Base-by-base conservation (phyloP, 805 yeast genomes). In the Tanozyma kutaoensis region DNA sequence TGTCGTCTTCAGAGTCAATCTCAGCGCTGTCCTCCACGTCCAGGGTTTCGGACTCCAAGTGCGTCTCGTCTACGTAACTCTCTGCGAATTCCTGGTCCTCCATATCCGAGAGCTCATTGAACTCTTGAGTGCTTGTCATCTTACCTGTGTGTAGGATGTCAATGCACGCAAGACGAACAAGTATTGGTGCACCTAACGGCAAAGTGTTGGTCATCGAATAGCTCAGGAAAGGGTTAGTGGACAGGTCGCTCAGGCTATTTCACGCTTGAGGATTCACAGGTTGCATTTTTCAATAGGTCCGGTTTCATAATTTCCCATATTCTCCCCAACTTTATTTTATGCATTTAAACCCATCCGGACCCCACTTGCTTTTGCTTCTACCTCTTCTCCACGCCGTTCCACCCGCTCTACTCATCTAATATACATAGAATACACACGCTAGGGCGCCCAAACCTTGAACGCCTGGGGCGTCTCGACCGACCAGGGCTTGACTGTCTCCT, bases 361-460 rank as follows among this genome's bases (percentile, higher is more conserved):
- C 3, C 24, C 30, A 14, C 20, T 18, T 12, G 16, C 22, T 10
- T 14, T 15, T 7, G 14, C 6, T 13, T 13, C 10, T 12, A 22
- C 24, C 8, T 16, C 4, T 17, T 13, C 12, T 10, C 20, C 20
- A 18, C 10, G 20, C 10, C 10, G 9, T 18, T 18, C 8, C 20
- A 18, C 8, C 8, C 20, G 8, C 10, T 18, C 8, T 11, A 12
- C 5, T 19, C n/a, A 14, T 27, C 12, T 15, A n/a, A 20, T 12
- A 24, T 14, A 11, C 14, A 22, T 20, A 24, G 16, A 15, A 22
- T n/a, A n/a, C 14, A 12, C n/a, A 8, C n/a, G 14, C 14, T 39
- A 58, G 18, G 64, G 65, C 13, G 50, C 64, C 66, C 66, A 60
- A 11, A 60, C 55, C 38, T 57, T 58, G 38, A 58, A 60, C 12